A percentile compares a stretch with the other conserved stretches of the same genome.
phyloP scores from a whole-genome alignment of 2,329 filamentous ascomycete genomes.

The Penicillium sp. region DNA sequence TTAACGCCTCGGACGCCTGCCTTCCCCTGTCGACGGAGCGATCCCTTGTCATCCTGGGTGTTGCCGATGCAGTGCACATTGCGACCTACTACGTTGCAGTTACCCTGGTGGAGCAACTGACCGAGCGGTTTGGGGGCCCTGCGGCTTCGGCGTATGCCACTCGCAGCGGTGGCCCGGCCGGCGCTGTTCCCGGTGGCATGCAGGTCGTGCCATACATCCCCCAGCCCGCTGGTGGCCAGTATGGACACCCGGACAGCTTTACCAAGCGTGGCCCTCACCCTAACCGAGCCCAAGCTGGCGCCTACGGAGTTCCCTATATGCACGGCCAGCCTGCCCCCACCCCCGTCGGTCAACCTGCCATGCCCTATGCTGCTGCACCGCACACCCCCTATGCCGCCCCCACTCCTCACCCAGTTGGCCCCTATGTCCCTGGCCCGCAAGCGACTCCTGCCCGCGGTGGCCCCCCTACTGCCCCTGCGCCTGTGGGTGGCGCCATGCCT shows the following conservation, averaged over 20 bases:
- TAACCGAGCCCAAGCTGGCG: conserved; percentile 69
- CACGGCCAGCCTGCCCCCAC: conserved; percentile 58
- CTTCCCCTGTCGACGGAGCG: conserved; percentile 92
- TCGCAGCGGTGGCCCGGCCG: conserved; percentile 84
- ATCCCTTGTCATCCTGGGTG: conserved; percentile 95
- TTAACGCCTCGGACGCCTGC: conserved; percentile 94
- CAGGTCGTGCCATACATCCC: conserved; percentile 98
- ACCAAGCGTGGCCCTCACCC: conserved; percentile 67
- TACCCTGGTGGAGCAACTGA: conserved; percentile 95
- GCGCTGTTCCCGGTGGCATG: conserved; percentile 93
- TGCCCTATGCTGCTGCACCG: conserved; percentile 75
- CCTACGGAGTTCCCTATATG: conserved; percentile 65
- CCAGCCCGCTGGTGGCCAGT: conserved; percentile 86
- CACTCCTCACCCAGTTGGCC: conserved; percentile 70
- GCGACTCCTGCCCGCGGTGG: conserved; percentile 56
- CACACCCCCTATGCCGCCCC: conserved; percentile 70
- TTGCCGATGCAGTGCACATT: conserved; percentile 97
- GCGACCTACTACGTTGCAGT: conserved; percentile 98
- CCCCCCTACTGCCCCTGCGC: conserved; percentile 57
- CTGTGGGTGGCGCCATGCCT: conserved; percentile 68
- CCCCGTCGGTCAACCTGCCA: conserved; percentile 58
- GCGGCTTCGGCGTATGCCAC: conserved; percentile 97
- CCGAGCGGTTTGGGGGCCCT: conserved; percentile 91
- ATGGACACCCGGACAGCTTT: conserved; percentile 82
- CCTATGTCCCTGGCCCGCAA: conserved; percentile 58